phyloP scores from a whole-genome alignment of 768 basidiomycete species.

The Agrocybe praecox region DNA sequence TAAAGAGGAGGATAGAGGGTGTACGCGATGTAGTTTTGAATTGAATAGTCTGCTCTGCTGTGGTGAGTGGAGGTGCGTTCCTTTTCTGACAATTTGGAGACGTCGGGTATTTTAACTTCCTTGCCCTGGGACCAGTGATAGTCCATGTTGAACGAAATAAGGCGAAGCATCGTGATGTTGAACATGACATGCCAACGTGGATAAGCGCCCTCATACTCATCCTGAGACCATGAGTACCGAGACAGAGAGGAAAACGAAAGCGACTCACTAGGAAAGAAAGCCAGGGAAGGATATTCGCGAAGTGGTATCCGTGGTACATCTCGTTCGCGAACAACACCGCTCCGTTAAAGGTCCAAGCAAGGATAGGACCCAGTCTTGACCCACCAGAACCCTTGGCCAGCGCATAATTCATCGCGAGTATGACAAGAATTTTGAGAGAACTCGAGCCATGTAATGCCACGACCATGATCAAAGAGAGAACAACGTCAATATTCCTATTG shows the following conservation, averaged over 20 bases:
- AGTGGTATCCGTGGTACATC: slow-evolving; percentile 71
- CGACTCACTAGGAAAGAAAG: slow-evolving; percentile 65
- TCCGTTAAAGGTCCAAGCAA: slow-evolving; percentile 82
- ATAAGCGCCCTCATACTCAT: slow-evolving; percentile 70
- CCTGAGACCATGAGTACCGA: slow-evolving; percentile 40
- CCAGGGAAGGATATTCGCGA: slow-evolving; percentile 53
- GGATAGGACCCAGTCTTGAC: slow-evolving; percentile 46
- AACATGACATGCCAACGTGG: slow-evolving; percentile 93
- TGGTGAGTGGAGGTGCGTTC: slow-evolving; percentile 62
- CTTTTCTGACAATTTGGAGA: slow-evolving; percentile 42
- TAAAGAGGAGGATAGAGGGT: slow-evolving; percentile 93
- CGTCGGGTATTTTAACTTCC: slow-evolving; percentile 44
- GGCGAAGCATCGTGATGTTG: slow-evolving; percentile 94
- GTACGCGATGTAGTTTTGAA: slow-evolving; percentile 79
- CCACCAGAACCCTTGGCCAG: slow-evolving; percentile 51
- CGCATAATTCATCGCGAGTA: slow-evolving; percentile 70
- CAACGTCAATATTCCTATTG: slow-evolving; percentile 55
- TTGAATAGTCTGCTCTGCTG: slow-evolving; percentile 60
- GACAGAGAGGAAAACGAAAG: not conserved
- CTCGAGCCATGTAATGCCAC: slow-evolving; percentile 81
- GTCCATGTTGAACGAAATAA: slow-evolving; percentile 94
- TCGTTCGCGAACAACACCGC: slow-evolving; percentile 79
- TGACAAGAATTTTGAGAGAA: slow-evolving; percentile 72
- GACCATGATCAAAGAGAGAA: slow-evolving; percentile 67
- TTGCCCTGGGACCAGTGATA: slow-evolving; percentile 77